Evolutionary conservation across 2,329 filamentous ascomycete genomes (phyloP).

Genomic region (Penicillium sp.): DNA sequence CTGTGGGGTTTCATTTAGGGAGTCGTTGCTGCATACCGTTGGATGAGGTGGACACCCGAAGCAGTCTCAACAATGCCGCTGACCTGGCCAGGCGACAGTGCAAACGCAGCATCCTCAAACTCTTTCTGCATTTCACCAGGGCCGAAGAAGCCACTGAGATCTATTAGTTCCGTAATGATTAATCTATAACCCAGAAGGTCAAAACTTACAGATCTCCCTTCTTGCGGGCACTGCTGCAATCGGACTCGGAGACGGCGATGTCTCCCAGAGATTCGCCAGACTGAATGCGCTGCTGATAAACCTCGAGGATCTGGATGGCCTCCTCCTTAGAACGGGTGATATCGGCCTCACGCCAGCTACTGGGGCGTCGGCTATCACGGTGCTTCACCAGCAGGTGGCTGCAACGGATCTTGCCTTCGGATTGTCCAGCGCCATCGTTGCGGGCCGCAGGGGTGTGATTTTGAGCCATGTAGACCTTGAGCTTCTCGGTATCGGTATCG

Average conservation of each 20-base stretch:
- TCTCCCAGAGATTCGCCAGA: constrained; percentile 73
- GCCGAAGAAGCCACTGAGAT: constrained; percentile 77
- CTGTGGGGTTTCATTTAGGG: background rate
- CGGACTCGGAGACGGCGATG: constrained; percentile 83
- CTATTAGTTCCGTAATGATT: background rate
- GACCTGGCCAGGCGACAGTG: constrained; percentile 81
- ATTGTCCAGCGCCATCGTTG: constrained; percentile 39
- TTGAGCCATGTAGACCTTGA: constrained; percentile 90
- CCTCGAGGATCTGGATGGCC: constrained; percentile 73
- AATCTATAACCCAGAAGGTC: background rate
- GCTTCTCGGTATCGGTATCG: constrained; percentile 84
- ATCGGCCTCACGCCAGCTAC: constrained; percentile 87
- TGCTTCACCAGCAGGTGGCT: constrained; percentile 96
- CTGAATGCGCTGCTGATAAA: constrained; percentile 74
- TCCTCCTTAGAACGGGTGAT: constrained; percentile 90
- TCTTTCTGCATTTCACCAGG: constrained; percentile 97
- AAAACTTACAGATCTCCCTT: constrained; percentile 74
- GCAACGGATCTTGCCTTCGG: constrained; percentile 84
- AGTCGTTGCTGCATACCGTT: constrained; percentile 63
- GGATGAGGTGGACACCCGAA: constrained; percentile 92
- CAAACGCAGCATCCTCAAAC: constrained; percentile 95
- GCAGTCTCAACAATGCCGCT: constrained; percentile 88
- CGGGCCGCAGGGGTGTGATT: constrained; percentile 63
- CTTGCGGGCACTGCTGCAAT: constrained; percentile 95
- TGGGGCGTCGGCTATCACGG: constrained; percentile 78